Base-by-base conservation (phyloP, 2,329 filamentous ascomycete genomes). In the Exutisphaerella laricina region DNA sequence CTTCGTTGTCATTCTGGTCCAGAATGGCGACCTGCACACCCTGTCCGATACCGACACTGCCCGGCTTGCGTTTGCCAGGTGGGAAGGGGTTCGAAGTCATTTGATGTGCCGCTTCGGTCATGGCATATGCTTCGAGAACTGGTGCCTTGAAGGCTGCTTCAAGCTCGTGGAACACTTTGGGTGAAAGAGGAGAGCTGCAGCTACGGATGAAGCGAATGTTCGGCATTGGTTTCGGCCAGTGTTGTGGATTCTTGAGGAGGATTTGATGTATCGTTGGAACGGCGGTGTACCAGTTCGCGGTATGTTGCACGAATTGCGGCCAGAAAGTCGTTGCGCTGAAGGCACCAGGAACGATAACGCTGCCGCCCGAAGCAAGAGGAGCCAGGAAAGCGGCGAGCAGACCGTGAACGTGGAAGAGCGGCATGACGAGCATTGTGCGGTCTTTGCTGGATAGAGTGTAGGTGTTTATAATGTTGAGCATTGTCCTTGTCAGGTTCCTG, bases 251-350 rank as follows among this genome's bases (percentile, higher is more conserved):
- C 67, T 84, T 86, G 45, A 94, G 78, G 3, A 94, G 73, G 57
- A 94, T 90, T 61, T 92, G 87, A 65, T 94, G 88, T 61, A 94
- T 94, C 1, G 88, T 94, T 1, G 88, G 88, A n/a, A 92, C 88
- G 1, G 88, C 88, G 0, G 87, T 92, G 68, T 92, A 94, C 88
- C 88, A 94, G 63, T 87, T 94, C 18, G 87, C 88, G 51, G 79
- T 73, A 69, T 88, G 74, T 4, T 74, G 70, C 53, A 73, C 73
- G 58, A 92, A 92, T 63, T 92, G 82, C 17, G 66, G 64, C 88
- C 88, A 94, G 68, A 94, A 94, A 14, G 85, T 81, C 1, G 78
- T 77, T 6, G 88, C 86, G 3, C 85, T 90, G 74, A 94, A 94
- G 59, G 82, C 84, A 40, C 73, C 58, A 2, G 87, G 87, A 4